A percentile compares a stretch with the other conserved stretches of the same genome.
Evolutionary conservation across 1,284 basidiomycete species (phyloP).

Genomic region (Cryptococcus sp.): DNA sequence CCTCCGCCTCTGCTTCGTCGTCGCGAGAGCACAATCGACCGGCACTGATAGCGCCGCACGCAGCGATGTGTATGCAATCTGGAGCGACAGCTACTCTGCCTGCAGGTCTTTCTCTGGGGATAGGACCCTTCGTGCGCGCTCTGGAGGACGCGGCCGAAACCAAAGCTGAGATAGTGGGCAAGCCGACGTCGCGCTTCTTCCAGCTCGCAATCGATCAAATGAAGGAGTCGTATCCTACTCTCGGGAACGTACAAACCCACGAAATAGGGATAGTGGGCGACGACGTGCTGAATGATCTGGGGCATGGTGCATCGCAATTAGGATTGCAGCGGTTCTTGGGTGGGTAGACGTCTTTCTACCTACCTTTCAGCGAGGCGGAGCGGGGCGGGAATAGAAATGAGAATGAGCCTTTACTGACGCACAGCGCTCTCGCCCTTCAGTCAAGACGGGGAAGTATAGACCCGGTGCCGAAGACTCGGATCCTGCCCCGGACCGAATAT

Average conservation of each 20-base stretch:
- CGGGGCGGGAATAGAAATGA: too few species aligned
- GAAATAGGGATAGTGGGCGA: constrained; percentile 67
- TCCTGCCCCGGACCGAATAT: constrained; percentile 59
- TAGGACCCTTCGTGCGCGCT: constrained; percentile 67
- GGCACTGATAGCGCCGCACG: constrained; percentile 53
- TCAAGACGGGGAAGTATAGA: constrained; percentile 45
- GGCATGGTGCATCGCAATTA: constrained; percentile 63
- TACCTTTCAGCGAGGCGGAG: too few species aligned
- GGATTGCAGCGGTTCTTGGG: constrained; percentile 67
- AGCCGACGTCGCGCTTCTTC: constrained; percentile 65
- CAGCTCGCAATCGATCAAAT: constrained; percentile 61
- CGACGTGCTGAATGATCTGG: constrained; percentile 66
- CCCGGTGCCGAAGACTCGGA: constrained; percentile 29
- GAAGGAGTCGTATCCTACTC: constrained; percentile 28
- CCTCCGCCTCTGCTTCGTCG: not conserved
- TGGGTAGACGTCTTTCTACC: constrained; percentile 36
- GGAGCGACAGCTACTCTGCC: constrained; percentile 57
- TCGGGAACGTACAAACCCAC: not conserved
- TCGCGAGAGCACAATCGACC: constrained; percentile 40
- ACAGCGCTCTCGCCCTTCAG: constrained; percentile 10
- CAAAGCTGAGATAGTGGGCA: constrained; percentile 64
- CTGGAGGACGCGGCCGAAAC: constrained; percentile 62
- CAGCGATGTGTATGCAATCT: constrained; percentile 62
- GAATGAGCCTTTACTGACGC: constrained; percentile 4
- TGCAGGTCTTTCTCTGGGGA: constrained; percentile 63